Conservation (phyloP, 2,329 filamentous ascomycete genomes). For the Colletotrichum coccodes region DNA sequence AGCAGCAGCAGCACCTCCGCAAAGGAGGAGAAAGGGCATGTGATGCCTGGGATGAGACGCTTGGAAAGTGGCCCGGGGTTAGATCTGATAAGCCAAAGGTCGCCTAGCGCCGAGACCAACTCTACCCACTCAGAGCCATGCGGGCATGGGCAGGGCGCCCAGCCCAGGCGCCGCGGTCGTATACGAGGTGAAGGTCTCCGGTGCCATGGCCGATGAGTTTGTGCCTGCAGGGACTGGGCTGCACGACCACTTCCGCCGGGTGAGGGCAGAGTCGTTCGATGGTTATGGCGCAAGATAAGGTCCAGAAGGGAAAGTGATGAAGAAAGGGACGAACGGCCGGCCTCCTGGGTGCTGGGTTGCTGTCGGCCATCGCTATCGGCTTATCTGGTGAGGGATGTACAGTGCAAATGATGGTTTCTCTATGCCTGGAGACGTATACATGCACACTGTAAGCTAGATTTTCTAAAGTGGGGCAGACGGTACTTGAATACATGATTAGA, state of each 20-base stretch:
- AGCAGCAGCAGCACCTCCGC: conserved; percentile 22
- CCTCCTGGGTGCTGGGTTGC: background rate
- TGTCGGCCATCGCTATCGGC: background rate
- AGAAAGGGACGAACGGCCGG: background rate
- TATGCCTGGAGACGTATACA: background rate
- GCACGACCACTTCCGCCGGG: background rate
- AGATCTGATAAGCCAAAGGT: conserved; percentile 32
- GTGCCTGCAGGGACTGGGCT: background rate
- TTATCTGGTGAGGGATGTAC: background rate
- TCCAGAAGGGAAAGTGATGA: background rate
- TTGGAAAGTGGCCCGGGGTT: conserved; percentile 19
- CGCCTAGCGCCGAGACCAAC: conserved; percentile 8
- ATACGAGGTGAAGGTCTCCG: background rate
- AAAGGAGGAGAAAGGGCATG: conserved; percentile 22
- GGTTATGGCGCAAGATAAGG: background rate
- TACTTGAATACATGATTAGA: conserved; percentile 16
- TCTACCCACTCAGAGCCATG: conserved; percentile 21
- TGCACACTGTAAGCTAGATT: background rate
- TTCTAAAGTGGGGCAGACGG: background rate
- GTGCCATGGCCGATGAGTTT: background rate
- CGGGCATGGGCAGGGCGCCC: conserved; percentile 20
- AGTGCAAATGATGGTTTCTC: background rate
- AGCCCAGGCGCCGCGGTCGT: background rate
- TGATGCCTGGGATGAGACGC: conserved; percentile 30
- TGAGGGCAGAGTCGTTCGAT: background rate